Percentiles rank a stretch among this genome's conserved stretches.
Conservation (phyloP, 2,329 filamentous ascomycete species). For the Paecilomyces fulvus region DNA sequence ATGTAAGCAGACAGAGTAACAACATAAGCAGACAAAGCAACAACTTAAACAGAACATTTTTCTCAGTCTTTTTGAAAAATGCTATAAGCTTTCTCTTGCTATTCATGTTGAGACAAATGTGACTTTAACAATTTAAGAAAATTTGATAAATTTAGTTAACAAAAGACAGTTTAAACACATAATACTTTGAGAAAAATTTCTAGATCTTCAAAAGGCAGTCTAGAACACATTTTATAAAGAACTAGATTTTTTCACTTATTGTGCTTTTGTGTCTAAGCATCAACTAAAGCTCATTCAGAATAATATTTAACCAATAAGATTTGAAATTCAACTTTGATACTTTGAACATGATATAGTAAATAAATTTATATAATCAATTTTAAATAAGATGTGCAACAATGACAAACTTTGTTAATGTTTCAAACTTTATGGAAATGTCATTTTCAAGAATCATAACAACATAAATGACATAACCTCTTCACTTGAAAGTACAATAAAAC, state of each 20-base stretch:
- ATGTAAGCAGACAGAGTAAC: no score
- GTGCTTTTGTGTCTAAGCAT: slow-evolving; percentile 10
- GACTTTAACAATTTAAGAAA: background rate
- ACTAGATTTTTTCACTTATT: slow-evolving; percentile 8
- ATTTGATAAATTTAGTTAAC: background rate
- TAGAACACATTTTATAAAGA: slow-evolving; percentile 13
- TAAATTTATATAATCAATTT: slow-evolving; percentile 14
- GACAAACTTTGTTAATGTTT: slow-evolving; percentile 10
- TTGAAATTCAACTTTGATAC: slow-evolving; percentile 13
- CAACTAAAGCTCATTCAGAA: slow-evolving; percentile 10
- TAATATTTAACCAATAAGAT: slow-evolving; percentile 13
- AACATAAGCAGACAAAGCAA: background rate
- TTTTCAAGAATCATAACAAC: slow-evolving; percentile 11
- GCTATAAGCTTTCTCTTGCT: background rate
- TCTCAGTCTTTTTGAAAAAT: background rate
- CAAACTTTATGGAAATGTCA: slow-evolving; percentile 6
- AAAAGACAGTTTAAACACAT: slow-evolving; percentile 11
- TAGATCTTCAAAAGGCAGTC: slow-evolving; percentile 14
- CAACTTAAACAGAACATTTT: background rate
- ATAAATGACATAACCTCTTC: slow-evolving; percentile 1
- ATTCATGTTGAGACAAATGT: background rate
- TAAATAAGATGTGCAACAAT: slow-evolving; percentile 10
- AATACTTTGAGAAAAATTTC: slow-evolving; percentile 15
- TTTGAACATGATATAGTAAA: slow-evolving; percentile 17
- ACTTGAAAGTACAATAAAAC: no score